Percentiles rank a stretch among this genome's conserved stretches.
Evolutionary conservation across 257 asterid species (phyloP).

Genomic region (Parsonsia alboflavescens): DNA sequence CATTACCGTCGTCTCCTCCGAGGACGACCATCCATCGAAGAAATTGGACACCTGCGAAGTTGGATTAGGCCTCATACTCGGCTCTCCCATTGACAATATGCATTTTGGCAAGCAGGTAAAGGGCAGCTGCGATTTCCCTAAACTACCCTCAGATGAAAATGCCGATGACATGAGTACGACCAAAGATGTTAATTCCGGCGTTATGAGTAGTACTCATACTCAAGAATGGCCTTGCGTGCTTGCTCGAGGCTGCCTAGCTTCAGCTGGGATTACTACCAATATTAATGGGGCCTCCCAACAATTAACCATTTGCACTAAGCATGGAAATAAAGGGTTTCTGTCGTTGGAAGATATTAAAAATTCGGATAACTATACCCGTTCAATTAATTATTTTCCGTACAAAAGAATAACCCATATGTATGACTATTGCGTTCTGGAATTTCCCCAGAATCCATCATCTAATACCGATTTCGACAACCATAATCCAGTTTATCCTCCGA

Average conservation of each 20-base stretch:
- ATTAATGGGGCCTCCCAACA: no score
- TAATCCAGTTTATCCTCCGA: neutral
- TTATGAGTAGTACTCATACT: no score
- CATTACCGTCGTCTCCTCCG: no score
- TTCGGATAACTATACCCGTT: constrained; percentile 22
- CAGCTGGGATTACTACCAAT: no score
- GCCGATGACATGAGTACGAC: no score
- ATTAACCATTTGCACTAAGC: constrained; percentile 26
- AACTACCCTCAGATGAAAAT: neutral
- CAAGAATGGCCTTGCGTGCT: constrained; percentile 11
- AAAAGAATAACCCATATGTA: constrained; percentile 20
- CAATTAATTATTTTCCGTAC: neutral
- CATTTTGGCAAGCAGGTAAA: neutral
- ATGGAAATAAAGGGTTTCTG: constrained; percentile 22
- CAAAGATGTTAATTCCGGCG: no score
- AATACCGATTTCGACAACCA: neutral
- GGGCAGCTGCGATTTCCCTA: neutral
- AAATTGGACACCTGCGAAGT: neutral
- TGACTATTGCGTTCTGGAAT: constrained; percentile 26
- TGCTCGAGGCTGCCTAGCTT: neutral
- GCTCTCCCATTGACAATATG: neutral
- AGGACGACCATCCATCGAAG: neutral
- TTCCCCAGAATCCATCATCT: constrained; percentile 10
- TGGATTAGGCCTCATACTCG: constrained; percentile 10
- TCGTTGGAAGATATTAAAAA: constrained; percentile 16